These are phyloP conservation scores for Talaromyces sp. DNA, from an alignment of 2,329 filamentous ascomycete species.

Conservation along the genomic window DNA sequence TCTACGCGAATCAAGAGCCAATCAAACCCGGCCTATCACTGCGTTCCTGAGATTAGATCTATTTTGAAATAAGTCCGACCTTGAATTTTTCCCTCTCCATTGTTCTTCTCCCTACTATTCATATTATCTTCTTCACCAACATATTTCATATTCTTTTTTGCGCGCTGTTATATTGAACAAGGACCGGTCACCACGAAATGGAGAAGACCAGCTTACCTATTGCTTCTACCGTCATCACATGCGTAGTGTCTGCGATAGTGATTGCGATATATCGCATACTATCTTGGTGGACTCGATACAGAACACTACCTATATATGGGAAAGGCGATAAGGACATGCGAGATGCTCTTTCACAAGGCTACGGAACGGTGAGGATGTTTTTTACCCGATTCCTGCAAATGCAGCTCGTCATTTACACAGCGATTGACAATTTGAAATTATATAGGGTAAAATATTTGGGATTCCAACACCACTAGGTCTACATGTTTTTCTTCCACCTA, in stretches of 20 bases:
- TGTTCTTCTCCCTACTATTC: background rate
- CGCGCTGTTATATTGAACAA: background rate
- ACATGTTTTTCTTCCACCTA: background rate
- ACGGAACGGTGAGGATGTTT: background rate
- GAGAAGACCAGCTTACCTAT: background rate
- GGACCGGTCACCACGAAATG: background rate
- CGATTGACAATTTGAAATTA: background rate
- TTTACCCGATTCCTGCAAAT: background rate
- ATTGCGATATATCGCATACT: background rate
- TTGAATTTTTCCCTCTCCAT: background rate
- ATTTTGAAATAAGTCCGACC: background rate
- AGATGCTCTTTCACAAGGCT: background rate
- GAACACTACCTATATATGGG: background rate
- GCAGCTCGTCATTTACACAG: background rate
- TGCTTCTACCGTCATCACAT: background rate
- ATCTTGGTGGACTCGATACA: background rate
- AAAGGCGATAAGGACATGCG: background rate
- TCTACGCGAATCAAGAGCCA: background rate
- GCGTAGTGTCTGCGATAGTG: background rate
- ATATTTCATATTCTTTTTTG: background rate
- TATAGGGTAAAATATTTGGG: background rate
- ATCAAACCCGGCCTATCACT: background rate
- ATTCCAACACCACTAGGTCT: background rate
- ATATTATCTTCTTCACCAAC: background rate
- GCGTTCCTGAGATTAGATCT: background rate